Evolutionary conservation across 2,329 filamentous ascomycete genomes (phyloP).

Genomic region (Dactylellina haptotyla): DNA sequence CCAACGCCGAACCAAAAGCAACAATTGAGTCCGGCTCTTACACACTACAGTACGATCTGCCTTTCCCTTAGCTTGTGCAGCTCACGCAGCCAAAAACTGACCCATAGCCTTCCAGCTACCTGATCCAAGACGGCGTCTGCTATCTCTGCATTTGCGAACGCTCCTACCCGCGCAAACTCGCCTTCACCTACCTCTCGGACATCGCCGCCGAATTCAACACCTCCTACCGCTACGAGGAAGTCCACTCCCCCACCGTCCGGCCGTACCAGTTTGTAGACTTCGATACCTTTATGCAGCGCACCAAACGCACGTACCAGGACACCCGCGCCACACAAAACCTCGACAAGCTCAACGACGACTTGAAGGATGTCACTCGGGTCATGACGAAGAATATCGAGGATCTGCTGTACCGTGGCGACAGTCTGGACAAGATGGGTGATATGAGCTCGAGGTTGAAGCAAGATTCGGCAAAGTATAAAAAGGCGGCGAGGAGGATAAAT

Average conservation of each 20-base stretch:
- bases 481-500: constrained; percentile 93
- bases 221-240: constrained; percentile 78
- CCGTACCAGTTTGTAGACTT: constrained; percentile 98
- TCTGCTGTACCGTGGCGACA: constrained; percentile 91
- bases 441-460: constrained; percentile 86
- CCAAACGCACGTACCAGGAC: constrained; percentile 93
- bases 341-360: constrained; percentile 93
- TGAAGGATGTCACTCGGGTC: constrained; percentile 96
- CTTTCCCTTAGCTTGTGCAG: not conserved
- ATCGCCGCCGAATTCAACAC: constrained; percentile 89
- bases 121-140: constrained; percentile 82
- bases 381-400: constrained; percentile 99
- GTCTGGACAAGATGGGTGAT: constrained; percentile 95
- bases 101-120: constrained; percentile 70
- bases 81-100: constrained; percentile 30
- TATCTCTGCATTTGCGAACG: constrained; percentile 94
- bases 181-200: constrained; percentile 97
- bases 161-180: constrained; percentile 95
- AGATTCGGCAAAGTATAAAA: constrained; percentile 92
- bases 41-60: constrained; percentile 79
- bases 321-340: constrained; percentile 89
- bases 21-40: constrained; percentile 87
- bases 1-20: constrained; percentile 88
- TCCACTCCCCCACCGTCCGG: constrained; percentile 77
- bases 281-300: constrained; percentile 93